Conservation (phyloP, 139 green algal genomes). For the Picochlorum sp. region DNA sequence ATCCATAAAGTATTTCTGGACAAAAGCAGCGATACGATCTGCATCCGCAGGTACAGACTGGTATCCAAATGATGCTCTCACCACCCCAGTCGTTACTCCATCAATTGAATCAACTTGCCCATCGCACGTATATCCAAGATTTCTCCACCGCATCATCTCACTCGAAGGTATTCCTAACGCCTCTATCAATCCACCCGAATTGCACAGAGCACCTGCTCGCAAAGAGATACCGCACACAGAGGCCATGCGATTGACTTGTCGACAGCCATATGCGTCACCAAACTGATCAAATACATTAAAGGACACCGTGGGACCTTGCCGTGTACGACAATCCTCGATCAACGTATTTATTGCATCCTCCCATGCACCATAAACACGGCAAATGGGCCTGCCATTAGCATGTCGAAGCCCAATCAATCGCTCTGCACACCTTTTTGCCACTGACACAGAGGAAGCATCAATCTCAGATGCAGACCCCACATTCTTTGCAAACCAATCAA, state of each 20-base stretch:
- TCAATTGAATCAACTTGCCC: constrained; percentile 69
- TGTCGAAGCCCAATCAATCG: constrained; percentile 52
- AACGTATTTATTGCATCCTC: not conserved
- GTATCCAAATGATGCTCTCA: constrained; percentile 74
- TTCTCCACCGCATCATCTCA: not conserved
- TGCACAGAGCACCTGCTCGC: constrained; percentile 83
- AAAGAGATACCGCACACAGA: constrained; percentile 53
- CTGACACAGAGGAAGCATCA: not conserved
- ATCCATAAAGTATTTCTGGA: constrained; percentile 2
- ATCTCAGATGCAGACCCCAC: constrained; percentile 34
- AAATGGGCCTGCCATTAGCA: constrained; percentile 39
- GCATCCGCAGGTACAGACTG: constrained; percentile 61
- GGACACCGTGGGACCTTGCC: constrained; percentile 65
- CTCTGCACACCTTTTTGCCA: constrained; percentile 18
- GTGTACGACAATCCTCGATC: not conserved
- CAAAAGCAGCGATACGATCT: constrained; percentile 21
- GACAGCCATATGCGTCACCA: constrained; percentile 63
- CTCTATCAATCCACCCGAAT: constrained; percentile 65
- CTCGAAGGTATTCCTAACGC: constrained; percentile 36
- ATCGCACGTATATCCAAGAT: constrained; percentile 77
- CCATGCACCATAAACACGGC: constrained; percentile 50
- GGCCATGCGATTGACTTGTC: constrained; percentile 57
- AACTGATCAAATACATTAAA: constrained; percentile 76
- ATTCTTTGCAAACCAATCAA: constrained; percentile 25
- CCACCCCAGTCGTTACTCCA: constrained; percentile 55